A percentile compares a stretch with the other conserved stretches of the same genome.
Conservation (phyloP, 257 asterid genomes). For the Cinchona pubescens region DNA sequence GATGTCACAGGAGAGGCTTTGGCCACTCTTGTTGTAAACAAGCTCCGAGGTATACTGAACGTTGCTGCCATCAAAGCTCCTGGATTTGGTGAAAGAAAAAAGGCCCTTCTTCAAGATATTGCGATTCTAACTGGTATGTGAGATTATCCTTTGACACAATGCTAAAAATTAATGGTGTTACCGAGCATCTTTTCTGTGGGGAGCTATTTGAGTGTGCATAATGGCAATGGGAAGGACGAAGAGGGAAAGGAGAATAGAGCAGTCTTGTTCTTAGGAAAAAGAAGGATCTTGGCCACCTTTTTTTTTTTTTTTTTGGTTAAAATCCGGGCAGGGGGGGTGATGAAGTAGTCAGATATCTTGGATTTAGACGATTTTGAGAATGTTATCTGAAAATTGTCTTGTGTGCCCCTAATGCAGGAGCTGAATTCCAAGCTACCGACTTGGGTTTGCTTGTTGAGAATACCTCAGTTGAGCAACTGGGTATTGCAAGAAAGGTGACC, state of each 20-base stretch:
- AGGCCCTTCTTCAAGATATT: slow-evolving; percentile 94
- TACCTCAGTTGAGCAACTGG: slow-evolving; percentile 74
- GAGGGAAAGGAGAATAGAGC: background rate
- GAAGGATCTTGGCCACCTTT: background rate
- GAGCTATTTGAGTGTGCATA: background rate
- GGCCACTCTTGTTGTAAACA: slow-evolving; percentile 96
- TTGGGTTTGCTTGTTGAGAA: slow-evolving; percentile 81
- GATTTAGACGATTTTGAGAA: background rate
- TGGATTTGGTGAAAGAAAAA: slow-evolving; percentile 95
- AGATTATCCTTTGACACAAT: background rate
- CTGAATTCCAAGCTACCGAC: slow-evolving; percentile 88
- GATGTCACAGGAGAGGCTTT: slow-evolving; percentile 95
- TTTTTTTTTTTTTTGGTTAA: background rate
- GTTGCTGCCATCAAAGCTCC: slow-evolving; percentile 99
- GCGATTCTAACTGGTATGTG: slow-evolving; percentile 82
- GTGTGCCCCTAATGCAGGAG: slow-evolving; percentile 47
- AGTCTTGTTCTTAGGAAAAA: too few species aligned
- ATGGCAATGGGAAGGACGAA: background rate
- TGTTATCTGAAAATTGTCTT: background rate
- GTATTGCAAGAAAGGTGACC: slow-evolving; percentile 81
- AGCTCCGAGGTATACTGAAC: slow-evolving; percentile 84
- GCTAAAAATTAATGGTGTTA: background rate
- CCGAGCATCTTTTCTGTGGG: background rate
- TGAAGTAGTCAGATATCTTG: background rate
- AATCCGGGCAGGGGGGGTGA: background rate